These are phyloP conservation scores for Aspergillus fijiensis DNA, from an alignment of 2,329 filamentous ascomycete species.

Conservation along the genomic window DNA sequence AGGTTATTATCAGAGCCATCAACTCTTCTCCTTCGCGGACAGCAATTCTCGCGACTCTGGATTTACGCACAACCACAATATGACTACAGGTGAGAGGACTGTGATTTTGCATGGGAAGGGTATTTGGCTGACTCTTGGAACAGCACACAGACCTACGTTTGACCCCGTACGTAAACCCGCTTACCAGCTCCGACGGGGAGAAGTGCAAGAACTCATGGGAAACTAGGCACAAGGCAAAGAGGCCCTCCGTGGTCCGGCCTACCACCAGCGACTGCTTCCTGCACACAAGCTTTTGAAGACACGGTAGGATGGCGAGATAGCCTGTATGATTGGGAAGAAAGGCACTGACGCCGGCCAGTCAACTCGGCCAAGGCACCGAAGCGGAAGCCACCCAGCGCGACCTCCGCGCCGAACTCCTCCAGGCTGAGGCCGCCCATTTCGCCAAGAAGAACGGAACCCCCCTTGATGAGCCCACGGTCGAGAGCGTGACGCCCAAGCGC, in stretches of 20 bases:
- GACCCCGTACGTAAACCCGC: constrained; percentile 67
- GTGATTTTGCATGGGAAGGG: neutral
- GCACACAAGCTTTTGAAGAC: constrained; percentile 92
- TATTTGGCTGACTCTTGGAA: constrained; percentile 32
- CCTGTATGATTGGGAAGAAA: neutral
- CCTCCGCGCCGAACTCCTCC: constrained; percentile 82
- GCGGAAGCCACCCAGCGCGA: constrained; percentile 71
- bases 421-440: constrained; percentile 83
- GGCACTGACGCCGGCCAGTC: constrained; percentile 45
- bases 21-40: constrained; percentile 6
- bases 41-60: neutral
- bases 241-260: constrained; percentile 85
- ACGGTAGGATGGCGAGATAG: constrained; percentile 50
- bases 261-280: constrained; percentile 92
- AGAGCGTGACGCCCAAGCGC: constrained; percentile 59
- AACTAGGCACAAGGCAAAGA: constrained; percentile 85
- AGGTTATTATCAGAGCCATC: constrained; percentile 3
- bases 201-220: constrained; percentile 29
- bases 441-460: constrained; percentile 74
- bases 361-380: constrained; percentile 85
- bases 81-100: constrained; percentile 45
- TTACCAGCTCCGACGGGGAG: neutral
- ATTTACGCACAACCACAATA: constrained; percentile 22
- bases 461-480: constrained; percentile 44
- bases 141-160: constrained; percentile 83